phyloP scores from a whole-genome alignment of 73 alveolate genomes.

The Stentor roeselii region DNA sequence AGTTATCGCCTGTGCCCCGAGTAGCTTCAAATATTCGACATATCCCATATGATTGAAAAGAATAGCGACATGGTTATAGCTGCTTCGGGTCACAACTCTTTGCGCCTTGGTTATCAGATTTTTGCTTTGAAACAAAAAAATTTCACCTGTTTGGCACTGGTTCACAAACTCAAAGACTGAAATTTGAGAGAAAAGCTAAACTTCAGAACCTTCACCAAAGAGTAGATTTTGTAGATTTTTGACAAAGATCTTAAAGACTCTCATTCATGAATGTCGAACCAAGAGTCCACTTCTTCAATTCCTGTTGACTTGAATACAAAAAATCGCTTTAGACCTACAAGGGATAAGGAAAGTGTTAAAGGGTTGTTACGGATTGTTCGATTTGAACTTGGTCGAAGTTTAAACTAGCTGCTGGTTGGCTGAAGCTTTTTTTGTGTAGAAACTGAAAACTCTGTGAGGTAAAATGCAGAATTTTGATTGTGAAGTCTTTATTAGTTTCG shows the following conservation, averaged over 20 bases:
- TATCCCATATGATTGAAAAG: slow-evolving; percentile 55
- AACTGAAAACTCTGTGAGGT: neutral
- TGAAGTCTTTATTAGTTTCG: neutral
- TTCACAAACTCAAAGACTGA: slow-evolving; percentile 26
- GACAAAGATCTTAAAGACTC: neutral
- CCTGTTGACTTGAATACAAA: neutral
- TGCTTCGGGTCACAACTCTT: slow-evolving; percentile 44
- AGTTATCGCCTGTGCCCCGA: neutral
- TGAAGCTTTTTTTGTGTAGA: neutral
- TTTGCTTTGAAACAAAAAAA: slow-evolving; percentile 37
- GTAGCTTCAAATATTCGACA: slow-evolving; percentile 33
- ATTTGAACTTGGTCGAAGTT: neutral
- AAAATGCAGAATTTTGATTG: neutral
- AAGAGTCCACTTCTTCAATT: neutral
- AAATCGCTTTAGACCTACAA: neutral
- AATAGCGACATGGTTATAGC: slow-evolving; percentile 56
- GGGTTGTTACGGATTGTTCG: neutral
- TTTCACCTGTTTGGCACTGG: slow-evolving; percentile 36
- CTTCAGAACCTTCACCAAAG: neutral
- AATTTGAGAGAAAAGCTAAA: neutral
- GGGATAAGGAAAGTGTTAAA: neutral
- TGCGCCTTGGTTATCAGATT: slow-evolving; percentile 28
- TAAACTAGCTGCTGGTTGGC: slow-evolving; percentile 14
- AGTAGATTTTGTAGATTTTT: neutral
- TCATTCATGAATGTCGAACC: neutral